phyloP scores from a whole-genome alignment of 2,329 filamentous ascomycete species.

The Clonostachys rosea region DNA sequence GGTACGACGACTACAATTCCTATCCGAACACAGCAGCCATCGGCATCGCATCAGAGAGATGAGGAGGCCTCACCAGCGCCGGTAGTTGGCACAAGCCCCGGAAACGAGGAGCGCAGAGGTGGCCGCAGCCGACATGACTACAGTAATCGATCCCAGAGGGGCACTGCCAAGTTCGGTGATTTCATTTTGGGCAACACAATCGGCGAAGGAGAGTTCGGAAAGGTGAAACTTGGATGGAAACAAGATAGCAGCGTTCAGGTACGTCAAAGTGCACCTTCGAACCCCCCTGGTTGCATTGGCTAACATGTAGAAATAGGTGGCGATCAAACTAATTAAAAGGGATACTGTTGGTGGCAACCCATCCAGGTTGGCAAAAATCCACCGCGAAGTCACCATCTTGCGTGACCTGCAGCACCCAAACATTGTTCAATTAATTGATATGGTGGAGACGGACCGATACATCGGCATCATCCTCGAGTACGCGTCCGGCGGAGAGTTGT shows the following conservation, averaged over 20 bases:
- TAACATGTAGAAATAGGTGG: constrained; percentile 55
- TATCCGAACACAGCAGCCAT: constrained; percentile 34
- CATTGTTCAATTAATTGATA: constrained; percentile 94
- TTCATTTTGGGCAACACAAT: constrained; percentile 95
- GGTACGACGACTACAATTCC: constrained; percentile 32
- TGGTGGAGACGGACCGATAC: constrained; percentile 95
- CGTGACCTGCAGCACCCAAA: constrained; percentile 88
- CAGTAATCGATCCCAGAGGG: constrained; percentile 41
- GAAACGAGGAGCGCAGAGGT: constrained; percentile 40
- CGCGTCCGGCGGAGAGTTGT: constrained; percentile 93
- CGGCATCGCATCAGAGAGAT: constrained; percentile 53
- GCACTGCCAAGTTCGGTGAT: constrained; percentile 81
- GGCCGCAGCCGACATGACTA: constrained; percentile 58
- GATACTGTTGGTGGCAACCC: constrained; percentile 87
- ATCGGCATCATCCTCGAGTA: constrained; percentile 99
- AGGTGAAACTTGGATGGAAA: constrained; percentile 98
- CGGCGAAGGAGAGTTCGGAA: constrained; percentile 96
- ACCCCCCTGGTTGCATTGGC: neutral
- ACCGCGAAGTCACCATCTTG: constrained; percentile 92
- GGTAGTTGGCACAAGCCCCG: constrained; percentile 29
- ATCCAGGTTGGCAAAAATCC: constrained; percentile 88
- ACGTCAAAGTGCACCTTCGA: constrained; percentile 11
- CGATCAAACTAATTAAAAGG: constrained; percentile 94
- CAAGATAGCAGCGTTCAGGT: constrained; percentile 85
- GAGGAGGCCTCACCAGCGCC: constrained; percentile 41